Evolutionary conservation across 768 basidiomycete genomes (phyloP).

Genomic region (Sporobolomyces roseus): DNA sequence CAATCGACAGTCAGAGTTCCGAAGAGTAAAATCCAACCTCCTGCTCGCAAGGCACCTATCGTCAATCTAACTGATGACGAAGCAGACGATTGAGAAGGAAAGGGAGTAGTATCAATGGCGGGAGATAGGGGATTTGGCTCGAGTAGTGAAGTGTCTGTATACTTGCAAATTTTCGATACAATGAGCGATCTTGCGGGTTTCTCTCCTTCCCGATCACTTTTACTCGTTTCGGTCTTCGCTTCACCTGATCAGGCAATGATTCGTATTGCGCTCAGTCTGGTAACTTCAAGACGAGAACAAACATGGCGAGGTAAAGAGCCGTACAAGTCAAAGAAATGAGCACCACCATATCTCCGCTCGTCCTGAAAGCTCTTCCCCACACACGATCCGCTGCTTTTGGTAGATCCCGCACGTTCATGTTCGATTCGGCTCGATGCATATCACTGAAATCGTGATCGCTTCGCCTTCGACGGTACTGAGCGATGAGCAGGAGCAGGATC

Average conservation of each 20-base stretch:
- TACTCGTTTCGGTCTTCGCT: background rate
- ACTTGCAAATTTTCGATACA: too few species aligned
- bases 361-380: constrained; percentile 72
- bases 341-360: constrained; percentile 68
- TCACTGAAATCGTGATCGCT: constrained; percentile 77
- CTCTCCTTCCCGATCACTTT: background rate
- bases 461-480: constrained; percentile 62
- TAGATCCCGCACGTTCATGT: background rate
- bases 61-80: too few species aligned
- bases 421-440: constrained; percentile 22
- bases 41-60: too few species aligned
- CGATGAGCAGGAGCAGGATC: constrained; percentile 58
- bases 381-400: constrained; percentile 55
- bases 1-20: too few species aligned
- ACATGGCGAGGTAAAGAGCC: constrained; percentile 62
- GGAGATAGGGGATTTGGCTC: too few species aligned
- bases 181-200: background rate
- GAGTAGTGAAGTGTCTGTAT: too few species aligned
- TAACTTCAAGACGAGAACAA: constrained; percentile 62
- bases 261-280: background rate
- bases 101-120: too few species aligned
- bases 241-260: background rate
- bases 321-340: constrained; percentile 62
- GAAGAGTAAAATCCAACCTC: too few species aligned
- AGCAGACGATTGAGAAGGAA: too few species aligned